phyloP scores from a whole-genome alignment of 2,329 filamentous ascomycete genomes.

The Fusarium fracticaudum region DNA sequence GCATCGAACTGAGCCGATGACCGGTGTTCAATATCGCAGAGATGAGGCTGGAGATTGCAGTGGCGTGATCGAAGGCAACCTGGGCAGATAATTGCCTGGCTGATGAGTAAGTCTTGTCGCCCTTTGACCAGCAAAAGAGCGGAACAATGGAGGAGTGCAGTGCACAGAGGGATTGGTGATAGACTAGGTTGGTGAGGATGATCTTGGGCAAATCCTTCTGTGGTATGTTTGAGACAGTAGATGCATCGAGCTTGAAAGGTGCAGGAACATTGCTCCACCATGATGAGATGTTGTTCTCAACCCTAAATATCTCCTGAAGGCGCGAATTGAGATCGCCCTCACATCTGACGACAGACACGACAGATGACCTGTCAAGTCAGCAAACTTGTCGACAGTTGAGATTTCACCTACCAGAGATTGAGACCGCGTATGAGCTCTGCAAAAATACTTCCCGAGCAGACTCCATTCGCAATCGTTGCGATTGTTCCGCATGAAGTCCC shows the following conservation, averaged over 20 bases:
- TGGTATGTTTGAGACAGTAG: accelerated
- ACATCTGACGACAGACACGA: not conserved
- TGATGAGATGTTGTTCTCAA: accelerated
- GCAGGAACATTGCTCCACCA: not conserved
- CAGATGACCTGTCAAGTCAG: not conserved
- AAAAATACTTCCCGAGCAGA: not conserved
- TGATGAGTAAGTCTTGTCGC: not conserved
- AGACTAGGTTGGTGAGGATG: not conserved
- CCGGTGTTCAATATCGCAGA: accelerated
- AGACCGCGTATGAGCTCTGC: not conserved
- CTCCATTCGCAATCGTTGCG: not conserved
- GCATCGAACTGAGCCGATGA: accelerated
- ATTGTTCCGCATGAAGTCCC: accelerated
- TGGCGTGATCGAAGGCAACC: not conserved
- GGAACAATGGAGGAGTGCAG: not conserved
- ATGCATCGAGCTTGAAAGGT: not conserved
- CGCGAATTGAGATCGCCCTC: accelerated
- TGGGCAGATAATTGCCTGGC: not conserved
- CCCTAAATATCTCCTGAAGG: not conserved
- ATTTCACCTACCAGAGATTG: not conserved
- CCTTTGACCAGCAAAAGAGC: not conserved
- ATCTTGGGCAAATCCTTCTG: not conserved
- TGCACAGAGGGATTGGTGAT: not conserved
- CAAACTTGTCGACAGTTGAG: accelerated
- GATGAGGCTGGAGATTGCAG: not conserved